These are phyloP conservation scores for Colletotrichum sp. DNA, from an alignment of 2,329 filamentous ascomycete species.

Conservation along the genomic window DNA sequence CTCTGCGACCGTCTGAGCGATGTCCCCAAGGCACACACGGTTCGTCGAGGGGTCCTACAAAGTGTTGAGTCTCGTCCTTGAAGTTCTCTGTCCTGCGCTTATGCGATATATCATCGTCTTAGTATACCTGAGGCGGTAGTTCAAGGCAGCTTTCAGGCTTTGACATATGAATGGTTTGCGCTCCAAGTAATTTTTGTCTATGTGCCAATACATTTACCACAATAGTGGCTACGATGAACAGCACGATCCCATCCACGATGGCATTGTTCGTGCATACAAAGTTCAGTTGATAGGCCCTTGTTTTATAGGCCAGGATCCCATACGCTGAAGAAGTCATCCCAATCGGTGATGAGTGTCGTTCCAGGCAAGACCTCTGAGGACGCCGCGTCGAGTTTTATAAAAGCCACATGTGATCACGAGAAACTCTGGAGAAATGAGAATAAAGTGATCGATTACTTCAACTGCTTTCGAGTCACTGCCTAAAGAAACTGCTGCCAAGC, in stretches of 20 bases:
- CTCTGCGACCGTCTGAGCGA: not conserved
- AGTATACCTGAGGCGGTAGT: not conserved
- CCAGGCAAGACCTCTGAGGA: not conserved
- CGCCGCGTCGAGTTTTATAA: not conserved
- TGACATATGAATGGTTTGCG: not conserved
- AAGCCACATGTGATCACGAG: not conserved
- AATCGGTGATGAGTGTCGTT: not conserved
- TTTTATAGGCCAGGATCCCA: no score
- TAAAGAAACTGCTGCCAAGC: not conserved
- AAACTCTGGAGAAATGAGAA: not conserved
- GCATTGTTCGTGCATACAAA: not conserved
- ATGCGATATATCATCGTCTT: not conserved
- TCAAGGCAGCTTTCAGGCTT: not conserved
- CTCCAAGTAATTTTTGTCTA: rapidly evolving
- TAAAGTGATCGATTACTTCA: no score
- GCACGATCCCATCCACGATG: no score
- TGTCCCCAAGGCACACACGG: not conserved
- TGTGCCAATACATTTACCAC: rapidly evolving
- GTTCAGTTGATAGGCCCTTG: not conserved
- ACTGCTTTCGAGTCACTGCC: not conserved
- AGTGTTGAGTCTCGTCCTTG: not conserved
- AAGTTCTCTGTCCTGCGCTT: not conserved
- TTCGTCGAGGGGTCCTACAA: not conserved
- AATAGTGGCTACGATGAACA: not conserved
- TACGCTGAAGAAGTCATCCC: not conserved